Evolutionary conservation across 305 asterid species (phyloP), one percentile per base, ranked within the genome.

Genomic region (Rubia peregrina): DNA sequence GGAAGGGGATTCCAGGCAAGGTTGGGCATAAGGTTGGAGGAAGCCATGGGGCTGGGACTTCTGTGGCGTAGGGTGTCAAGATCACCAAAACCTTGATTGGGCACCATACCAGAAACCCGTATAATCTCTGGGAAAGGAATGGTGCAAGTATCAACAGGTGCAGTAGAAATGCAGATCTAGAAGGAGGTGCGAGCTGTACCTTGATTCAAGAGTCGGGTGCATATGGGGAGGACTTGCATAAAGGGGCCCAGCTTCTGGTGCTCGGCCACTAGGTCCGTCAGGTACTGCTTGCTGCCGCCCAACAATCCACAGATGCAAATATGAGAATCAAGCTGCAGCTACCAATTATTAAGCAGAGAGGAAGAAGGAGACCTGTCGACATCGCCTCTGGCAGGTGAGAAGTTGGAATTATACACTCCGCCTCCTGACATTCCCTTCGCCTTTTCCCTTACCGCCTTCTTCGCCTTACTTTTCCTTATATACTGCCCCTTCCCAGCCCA

Each of bases 11-110:
- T 89, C 98, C 97, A 93, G 73, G 81, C 71, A 68, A 86, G 87
- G 79, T 81, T 90, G 61, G 97, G 80, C 79, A 92, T 71, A 74
- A 87, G 88, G 78, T 90, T 86, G 33, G 95, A 78, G 24, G 98
- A 91, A 69, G 96, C 95, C 98, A 94, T 94, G 10, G 98, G 98
- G 82, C 96, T 91, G 65, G 97, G 98, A 76, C 98, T 94, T 84
- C 98, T 84, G 71, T 91, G 97, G 69, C 96, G 88, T 71, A 91
- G 78, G 76, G 96, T 84, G 73, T 94, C 98, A 55, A 91, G 87
- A 74, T 94, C 98, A 21, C 90, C 84, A 73, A 87, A 91, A 77
- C 91, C 82, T 82, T 87, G 97, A 81, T 84, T 91, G 46, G 91
- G 96, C 85, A 85, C 63, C 96, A 88, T 91, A 56, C 92, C 90